Evolutionary conservation across 768 basidiomycete genomes (phyloP).

Genomic region (Candolleomyces aberdarensis): DNA sequence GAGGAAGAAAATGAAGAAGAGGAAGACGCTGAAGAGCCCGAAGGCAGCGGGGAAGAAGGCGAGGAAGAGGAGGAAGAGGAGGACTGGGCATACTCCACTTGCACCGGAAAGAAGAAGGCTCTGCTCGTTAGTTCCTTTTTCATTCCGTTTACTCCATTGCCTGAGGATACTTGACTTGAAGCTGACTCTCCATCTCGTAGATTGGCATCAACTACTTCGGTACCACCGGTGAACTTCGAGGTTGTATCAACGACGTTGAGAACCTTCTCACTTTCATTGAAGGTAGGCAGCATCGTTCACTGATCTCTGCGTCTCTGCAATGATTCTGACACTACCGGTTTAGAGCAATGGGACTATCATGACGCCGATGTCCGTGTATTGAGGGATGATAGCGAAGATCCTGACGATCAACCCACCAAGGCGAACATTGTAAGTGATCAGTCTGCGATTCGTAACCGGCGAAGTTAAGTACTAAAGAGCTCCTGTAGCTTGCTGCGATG

Average conservation of each 20-base stretch:
- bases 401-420: slow-evolving; percentile 66
- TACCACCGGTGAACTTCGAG: slow-evolving; percentile 59
- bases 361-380: slow-evolving; percentile 82
- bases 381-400: slow-evolving; percentile 68
- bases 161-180: neutral
- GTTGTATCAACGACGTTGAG: slow-evolving; percentile 89
- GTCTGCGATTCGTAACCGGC: neutral
- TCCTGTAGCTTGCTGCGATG: slow-evolving; percentile 69
- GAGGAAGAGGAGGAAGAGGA: slow-evolving; percentile 1
- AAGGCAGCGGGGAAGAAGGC: neutral
- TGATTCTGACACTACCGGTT: neutral
- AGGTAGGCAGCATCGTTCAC: slow-evolving; percentile 37
- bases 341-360: slow-evolving; percentile 63
- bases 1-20: slow-evolving; percentile 1
- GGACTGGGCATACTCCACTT: slow-evolving; percentile 67
- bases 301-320: neutral
- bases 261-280: slow-evolving; percentile 77
- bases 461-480: neutral
- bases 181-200: slow-evolving; percentile 31
- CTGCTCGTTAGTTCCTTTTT: slow-evolving; percentile 58
- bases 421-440: slow-evolving; percentile 68
- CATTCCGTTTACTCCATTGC: neutral
- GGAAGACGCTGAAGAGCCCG: slow-evolving; percentile 1
- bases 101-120: slow-evolving; percentile 86
- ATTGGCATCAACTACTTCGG: slow-evolving; percentile 89